Evolutionary conservation across 2,329 filamentous ascomycete species (phyloP), one percentile per base, ranked within the genome.

Genomic region (Epichloe festucae): DNA sequence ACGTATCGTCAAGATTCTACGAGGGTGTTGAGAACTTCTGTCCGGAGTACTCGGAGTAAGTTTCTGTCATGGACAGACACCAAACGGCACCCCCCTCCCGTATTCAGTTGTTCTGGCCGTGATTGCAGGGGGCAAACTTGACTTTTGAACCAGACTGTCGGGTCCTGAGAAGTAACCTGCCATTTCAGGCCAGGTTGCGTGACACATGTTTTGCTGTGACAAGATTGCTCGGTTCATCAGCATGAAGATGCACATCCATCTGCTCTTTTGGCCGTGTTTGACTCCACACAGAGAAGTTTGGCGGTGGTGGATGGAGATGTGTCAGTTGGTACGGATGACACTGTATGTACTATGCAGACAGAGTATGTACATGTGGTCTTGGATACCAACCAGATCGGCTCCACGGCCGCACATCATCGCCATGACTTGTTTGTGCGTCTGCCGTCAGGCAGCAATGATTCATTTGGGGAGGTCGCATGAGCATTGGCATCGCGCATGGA

Each of bases 71-170:
- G 0, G 36, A 8, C 36, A 11, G 27, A 31, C 8, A 31, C 27
- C 8, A 11, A 31, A 3, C 27, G 27, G 41, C 48, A 42, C 47
- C 15, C 39, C 39, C 48, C 39, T 43, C 48, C 48, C 19, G 14
- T 19, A 34, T 43, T 14, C 35, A 46, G 21, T 23, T 14, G 44
- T 23, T 34, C 23, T 34, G 42, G 23, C 51, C 23, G 47, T 46
- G 23, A 48, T 43, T 40, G 36, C 39, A 40, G 38, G 40, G 35
- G 27, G 17, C 27, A 47, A 47, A 42, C 5, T 42, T 35, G 50
- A 49, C 35, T 41, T 48, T 42, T 17, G 48, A 52, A 44, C 53
- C 53, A 54, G 51, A 54, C 48, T 51, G 51, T 53, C 53, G 53
- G 53, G 53, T 42, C 35, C 40, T 41, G 45, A 34, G 38, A 46